These are phyloP conservation scores for Annulohypoxylon bovei DNA, from an alignment of 495 filamentous ascomycete species.

Conservation along the genomic window DNA sequence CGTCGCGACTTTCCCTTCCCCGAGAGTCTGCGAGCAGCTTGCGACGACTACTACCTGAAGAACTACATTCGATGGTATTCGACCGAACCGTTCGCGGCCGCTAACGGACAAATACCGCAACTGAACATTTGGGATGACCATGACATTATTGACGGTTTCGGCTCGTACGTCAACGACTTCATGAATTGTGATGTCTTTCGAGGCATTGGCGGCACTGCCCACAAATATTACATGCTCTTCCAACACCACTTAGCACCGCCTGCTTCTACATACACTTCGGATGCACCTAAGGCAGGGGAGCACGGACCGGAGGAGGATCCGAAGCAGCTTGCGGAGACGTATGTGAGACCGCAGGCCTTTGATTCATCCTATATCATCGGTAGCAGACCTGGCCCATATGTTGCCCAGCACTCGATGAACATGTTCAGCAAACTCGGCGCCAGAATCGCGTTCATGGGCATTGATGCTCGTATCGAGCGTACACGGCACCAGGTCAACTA, in stretches of 20 bases:
- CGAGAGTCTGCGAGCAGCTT: conserved; percentile 75
- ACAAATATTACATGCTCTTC: conserved; percentile 94
- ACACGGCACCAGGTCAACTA: conserved; percentile 93
- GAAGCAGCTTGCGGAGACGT: conserved; percentile 73
- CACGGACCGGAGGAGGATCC: conserved; percentile 66
- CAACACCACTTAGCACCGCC: conserved; percentile 91
- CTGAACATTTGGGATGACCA: conserved; percentile 97
- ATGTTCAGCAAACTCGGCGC: conserved; percentile 87
- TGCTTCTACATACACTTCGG: conserved; percentile 81
- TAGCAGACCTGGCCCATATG: conserved; percentile 77
- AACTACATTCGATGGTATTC: conserved; percentile 92
- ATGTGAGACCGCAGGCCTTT: conserved; percentile 65
- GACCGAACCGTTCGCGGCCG: conserved; percentile 81
- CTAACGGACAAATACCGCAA: conserved; percentile 89
- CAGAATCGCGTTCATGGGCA: conserved; percentile 82
- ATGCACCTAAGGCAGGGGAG: conserved; percentile 40
- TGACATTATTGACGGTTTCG: conserved; percentile 92
- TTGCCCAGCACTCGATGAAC: conserved; percentile 80
- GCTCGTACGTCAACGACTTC: conserved; percentile 91
- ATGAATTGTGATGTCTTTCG: conserved; percentile 93
- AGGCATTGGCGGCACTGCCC: conserved; percentile 86
- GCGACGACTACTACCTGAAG: conserved; percentile 88
- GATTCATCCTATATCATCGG: conserved; percentile 86
- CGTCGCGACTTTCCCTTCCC: conserved; percentile 79
- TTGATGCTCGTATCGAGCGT: conserved; percentile 92